Base-by-base conservation (phyloP, 768 basidiomycete genomes). In the Amanita subjunquillea region DNA sequence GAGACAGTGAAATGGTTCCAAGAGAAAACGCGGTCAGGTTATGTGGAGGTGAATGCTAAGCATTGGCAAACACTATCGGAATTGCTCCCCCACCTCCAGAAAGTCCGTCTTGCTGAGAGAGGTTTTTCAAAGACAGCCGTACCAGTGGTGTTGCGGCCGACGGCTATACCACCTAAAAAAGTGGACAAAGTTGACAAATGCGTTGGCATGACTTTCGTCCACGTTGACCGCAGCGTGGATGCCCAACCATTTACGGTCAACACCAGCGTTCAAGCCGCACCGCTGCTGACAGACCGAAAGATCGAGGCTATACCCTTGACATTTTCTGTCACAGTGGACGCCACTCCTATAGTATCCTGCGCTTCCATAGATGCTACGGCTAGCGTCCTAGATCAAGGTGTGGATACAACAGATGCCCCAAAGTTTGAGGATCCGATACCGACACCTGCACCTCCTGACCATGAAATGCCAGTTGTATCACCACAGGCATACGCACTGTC, bases 1-100 rank as follows among this genome's bases (percentile, higher is more conserved):
- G 85, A 88, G 61, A 71, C 67, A 25, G 65, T 90, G 48, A 85
- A 82, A 65, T 88, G 78, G 79, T 88, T 87, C 72, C 79, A 83
- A 59, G 85, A 87, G 60, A 84, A 82, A 66, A 87, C 79, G 59
- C 74, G 86, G n/a, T 73, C 78, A 0, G 83, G 84, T 4, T 83
- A 74, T 58, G 70, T 82, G 46, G 87, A 90, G 62, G 70, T 73
- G 30, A 80, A 87, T 58, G 79, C 81, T 9, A 74, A 73, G 51
- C 75, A 70, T 17, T 90, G 87, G 87, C 83, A 87, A 64, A 75
- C 69, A 45, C 81, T 80, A 27, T 72, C 72, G 1, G 85, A 87
- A 47, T 77, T 75, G 57, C 73, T 90, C 51, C 87, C 87, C n/a
- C 80, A 81, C 62, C 65, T 90, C 23, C 87, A 89, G 62, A 69